These are phyloP conservation scores for Viola pubescens DNA, from an alignment of 441 rosid species.

Conservation along the genomic window DNA sequence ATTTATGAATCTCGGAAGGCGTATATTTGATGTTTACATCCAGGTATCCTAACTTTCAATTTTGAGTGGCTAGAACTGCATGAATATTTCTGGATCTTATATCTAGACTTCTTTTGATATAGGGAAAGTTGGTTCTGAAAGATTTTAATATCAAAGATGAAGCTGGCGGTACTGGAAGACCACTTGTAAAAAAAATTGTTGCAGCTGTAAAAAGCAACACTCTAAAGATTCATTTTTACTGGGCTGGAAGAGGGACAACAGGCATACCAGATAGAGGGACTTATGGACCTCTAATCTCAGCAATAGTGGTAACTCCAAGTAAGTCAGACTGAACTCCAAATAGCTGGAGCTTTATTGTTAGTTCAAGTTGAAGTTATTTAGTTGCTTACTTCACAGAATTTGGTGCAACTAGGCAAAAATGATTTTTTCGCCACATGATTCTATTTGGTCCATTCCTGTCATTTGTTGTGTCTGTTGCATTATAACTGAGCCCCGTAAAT, in stretches of 20 bases:
- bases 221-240: slow-evolving; percentile 60
- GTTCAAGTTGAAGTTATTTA: too few species aligned
- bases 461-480: background rate
- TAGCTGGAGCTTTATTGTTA: too few species aligned
- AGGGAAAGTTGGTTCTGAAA: slow-evolving; percentile 54
- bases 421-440: too few species aligned
- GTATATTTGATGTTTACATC: slow-evolving; percentile 64
- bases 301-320: slow-evolving; percentile 78
- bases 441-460: background rate
- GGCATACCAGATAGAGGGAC: slow-evolving; percentile 75
- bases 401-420: too few species aligned
- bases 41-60: slow-evolving; percentile 37
- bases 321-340: slow-evolving; percentile 23
- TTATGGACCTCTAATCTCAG: slow-evolving; percentile 87
- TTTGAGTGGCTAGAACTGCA: background rate
- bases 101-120: slow-evolving; percentile 7
- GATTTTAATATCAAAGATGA: slow-evolving; percentile 62
- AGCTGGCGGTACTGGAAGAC: slow-evolving; percentile 61
- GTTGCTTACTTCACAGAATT: too few species aligned
- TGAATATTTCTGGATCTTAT: background rate
- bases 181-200: slow-evolving; percentile 36
- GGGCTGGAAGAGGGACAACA: slow-evolving; percentile 92
- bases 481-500: background rate
- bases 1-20: slow-evolving; percentile 54
- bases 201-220: slow-evolving; percentile 41